Evolutionary conservation across 495 filamentous ascomycete genomes (phyloP).

Genomic region (Penicillium pulvis): DNA sequence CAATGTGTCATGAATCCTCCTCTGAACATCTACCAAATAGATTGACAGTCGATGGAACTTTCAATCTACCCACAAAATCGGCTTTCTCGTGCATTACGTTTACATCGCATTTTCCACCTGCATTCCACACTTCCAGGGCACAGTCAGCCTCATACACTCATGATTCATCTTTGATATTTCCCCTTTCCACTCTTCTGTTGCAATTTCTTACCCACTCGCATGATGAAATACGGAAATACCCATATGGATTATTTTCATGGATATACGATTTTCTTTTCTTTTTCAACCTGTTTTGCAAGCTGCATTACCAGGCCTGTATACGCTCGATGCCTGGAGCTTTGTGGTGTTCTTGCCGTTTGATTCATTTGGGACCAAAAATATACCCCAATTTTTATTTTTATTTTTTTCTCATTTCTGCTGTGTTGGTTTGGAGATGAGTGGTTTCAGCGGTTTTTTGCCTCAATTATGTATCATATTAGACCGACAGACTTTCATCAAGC

Average conservation of each 20-base stretch:
- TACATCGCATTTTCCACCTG: too few relatives aligned
- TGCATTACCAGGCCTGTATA: conserved; percentile 4
- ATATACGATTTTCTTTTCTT: conserved; percentile 11
- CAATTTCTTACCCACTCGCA: neutral
- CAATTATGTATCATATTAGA: neutral
- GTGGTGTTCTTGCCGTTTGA: neutral
- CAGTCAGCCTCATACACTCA: too few relatives aligned
- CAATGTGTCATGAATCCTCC: neutral
- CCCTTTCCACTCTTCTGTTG: neutral
- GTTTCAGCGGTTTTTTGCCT: neutral
- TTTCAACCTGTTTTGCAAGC: neutral
- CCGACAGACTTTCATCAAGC: neutral
- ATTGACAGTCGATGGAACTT: too few relatives aligned
- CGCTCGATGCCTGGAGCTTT: conserved; percentile 1
- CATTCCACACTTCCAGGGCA: too few relatives aligned
- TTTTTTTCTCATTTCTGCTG: neutral
- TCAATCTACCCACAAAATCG: too few relatives aligned
- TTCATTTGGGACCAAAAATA: conserved; percentile 9
- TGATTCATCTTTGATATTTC: neutral
- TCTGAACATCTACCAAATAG: too few relatives aligned
- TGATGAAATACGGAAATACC: conserved; percentile 3
- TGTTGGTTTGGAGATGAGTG: neutral
- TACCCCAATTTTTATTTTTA: conserved; percentile 4
- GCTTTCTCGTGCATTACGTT: too few relatives aligned
- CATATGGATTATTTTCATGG: conserved; percentile 3